Base-by-base conservation (phyloP, 352 stramenopile genomes). In the Phytophthora agathidicida region DNA sequence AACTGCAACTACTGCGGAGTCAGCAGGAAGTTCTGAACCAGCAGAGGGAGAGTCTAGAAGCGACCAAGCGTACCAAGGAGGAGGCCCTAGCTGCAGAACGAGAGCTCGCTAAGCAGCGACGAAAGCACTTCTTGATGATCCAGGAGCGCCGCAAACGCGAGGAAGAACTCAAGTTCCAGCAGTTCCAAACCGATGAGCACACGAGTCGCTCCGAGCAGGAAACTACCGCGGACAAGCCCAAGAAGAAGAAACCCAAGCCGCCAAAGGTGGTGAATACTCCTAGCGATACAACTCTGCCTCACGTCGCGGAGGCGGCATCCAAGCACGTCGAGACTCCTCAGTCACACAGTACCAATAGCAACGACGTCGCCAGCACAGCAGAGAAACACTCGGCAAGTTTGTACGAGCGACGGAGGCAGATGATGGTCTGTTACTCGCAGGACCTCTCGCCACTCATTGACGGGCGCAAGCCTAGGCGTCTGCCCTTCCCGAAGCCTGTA, bases 361-460 rank as follows among this genome's bases (percentile, higher is more conserved):
- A 54, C n/a, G 32, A 45, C 36, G 53, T n/a, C 20, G n/a, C 10
- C 7, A 41, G 20, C 33, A 23, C 63, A 27, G 35, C 55, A 22
- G 59, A 71, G 14, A 54, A 42, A 1, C 65, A 69, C 22, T 47
- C 59, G 36, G 39, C 49, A 20, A 69, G 68, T 23, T 65, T 65
- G 5, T 68, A 65, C 30, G 66, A 77, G 38, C 66, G 73, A 14
- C 73, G 68, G 33, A 53, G 60, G 13, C 69, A 79, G 37, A 73
- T 72, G 47, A 53, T 77, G 46, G 68, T 48, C 16, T 87, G 75
- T 31, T 90, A 90, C 64, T 77, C 77, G 10, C 77, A 90, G 42
- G 80, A 90, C 33, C 58, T 90, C 11, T 78, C 77, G 4, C 80
- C 77, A 10, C 66, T 90, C 13, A 60, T 88, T 26, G 43, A 83